Base-by-base conservation (phyloP, 2,329 filamentous ascomycete species). In the Fusarium protoensiforme region DNA sequence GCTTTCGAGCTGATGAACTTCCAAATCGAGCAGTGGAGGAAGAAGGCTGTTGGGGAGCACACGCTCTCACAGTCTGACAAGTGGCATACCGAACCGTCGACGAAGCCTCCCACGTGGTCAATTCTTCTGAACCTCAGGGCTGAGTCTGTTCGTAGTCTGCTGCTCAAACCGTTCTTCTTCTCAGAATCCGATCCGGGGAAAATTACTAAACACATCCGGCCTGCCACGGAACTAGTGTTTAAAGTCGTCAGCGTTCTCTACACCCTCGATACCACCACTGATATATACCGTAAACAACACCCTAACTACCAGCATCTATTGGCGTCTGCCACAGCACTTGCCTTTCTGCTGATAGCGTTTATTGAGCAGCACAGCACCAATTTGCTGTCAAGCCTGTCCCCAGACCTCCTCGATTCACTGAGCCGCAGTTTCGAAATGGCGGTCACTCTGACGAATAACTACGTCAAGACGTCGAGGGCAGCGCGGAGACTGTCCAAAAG, bases 1-100 rank as follows among this genome's bases (percentile, higher is more conserved):
- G 71, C 72, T 0, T 77, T 77, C n/a, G 78, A 80, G 9, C 11
- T 80, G 7, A 75, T 80, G 71, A 78, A 72, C 7, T 80, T 80
- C 11, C 79, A 80, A 18, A 72, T 80, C 8, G 75, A 77, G 20
- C 76, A 78, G 48, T 79, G 78, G 78, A 61, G 75, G 2, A 78
- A 74, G 24, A 75, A 71, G 5, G 73, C 73, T 1, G 69, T 79
- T 4, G 77, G 69, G 0, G 57, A 75, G 13, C 51, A 73, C 8
- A 59, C 56, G 0, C 16, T 72, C 4, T 48, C 69, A 0, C 62
- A 59, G 5, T 72, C 56, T 3, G 60, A 66, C 7, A 18, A 61
- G 7, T 72, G 69, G 69, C 65, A 62, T 16, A 43, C 65, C 9
- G 60, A 72, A 4, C 69, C 69, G 0, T 56, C 69, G 1, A 72